Conservation (phyloP, 306 rosid genomes). For the Urtica urens region DNA sequence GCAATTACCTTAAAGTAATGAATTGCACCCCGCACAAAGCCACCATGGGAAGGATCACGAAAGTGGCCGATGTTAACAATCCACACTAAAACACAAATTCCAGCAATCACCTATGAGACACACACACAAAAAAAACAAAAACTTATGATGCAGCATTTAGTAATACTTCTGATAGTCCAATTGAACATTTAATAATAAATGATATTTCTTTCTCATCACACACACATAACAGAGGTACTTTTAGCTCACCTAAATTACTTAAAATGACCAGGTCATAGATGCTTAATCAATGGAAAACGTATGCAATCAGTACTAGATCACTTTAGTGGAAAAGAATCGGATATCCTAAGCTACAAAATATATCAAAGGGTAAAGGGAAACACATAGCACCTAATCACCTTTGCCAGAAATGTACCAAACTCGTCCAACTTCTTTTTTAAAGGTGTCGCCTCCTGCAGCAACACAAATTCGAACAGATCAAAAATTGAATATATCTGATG, state of each 20-base stretch:
- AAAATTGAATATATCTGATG: conserved; percentile 2
- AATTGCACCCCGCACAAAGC: conserved; percentile 87
- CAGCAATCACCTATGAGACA: conserved; percentile 79
- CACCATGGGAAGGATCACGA: conserved; percentile 98
- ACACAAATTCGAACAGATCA: conserved; percentile 12
- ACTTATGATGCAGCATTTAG: too few species aligned
- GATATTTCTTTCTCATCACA: too few species aligned
- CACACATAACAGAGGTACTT: too few species aligned
- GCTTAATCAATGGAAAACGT: too few species aligned
- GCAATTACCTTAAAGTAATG: conserved; percentile 90
- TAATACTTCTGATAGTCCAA: too few species aligned
- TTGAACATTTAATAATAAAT: too few species aligned
- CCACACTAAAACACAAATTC: conserved; percentile 90
- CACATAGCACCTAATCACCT: conserved; percentile 38
- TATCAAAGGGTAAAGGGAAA: conserved; percentile 7
- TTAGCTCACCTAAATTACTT: too few species aligned
- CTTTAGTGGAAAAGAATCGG: too few species aligned
- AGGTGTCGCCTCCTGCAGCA: conserved; percentile 82
- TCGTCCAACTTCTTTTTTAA: conserved; percentile 95
- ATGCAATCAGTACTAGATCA: neutral
- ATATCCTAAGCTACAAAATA: neutral
- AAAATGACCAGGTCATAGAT: too few species aligned
- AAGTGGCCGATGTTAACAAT: conserved; percentile 96
- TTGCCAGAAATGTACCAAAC: conserved; percentile 90
- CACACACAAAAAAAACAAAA: conserved; percentile 5